These are phyloP conservation scores for Basipetospora chlamydospora DNA, from an alignment of 2,329 filamentous ascomycete species.

Conservation along the genomic window DNA sequence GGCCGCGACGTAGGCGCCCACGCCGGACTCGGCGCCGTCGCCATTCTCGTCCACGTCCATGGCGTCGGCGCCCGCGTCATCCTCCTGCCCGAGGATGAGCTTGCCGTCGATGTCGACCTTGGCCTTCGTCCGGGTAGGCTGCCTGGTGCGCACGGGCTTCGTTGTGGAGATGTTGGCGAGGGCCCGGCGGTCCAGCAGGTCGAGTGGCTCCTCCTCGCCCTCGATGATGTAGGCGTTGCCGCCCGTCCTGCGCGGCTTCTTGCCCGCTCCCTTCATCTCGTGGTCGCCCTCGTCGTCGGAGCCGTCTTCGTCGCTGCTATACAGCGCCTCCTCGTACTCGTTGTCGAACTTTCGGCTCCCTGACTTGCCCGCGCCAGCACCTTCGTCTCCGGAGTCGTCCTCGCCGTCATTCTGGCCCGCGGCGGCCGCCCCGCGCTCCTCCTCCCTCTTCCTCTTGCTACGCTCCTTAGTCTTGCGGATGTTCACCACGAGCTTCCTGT, in stretches of 20 bases:
- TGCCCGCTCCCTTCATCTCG: constrained; percentile 23
- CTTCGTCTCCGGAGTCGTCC: constrained; percentile 41
- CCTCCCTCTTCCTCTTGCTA: constrained; percentile 76
- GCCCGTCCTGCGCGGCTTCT: constrained; percentile 39
- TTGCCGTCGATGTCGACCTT: constrained; percentile 67
- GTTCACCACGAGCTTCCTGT: constrained; percentile 81
- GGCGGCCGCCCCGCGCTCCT: constrained; percentile 24
- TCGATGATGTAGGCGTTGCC: constrained; percentile 79
- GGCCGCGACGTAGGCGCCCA: constrained; percentile 56
- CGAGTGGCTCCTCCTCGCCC: constrained; percentile 86
- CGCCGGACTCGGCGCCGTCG: constrained; percentile 37
- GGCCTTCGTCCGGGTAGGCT: constrained; percentile 43
- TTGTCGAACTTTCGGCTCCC: constrained; percentile 53
- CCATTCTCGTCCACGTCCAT: constrained; percentile 54
- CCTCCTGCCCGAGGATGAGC: constrained; percentile 53
- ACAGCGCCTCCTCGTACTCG: constrained; percentile 92
- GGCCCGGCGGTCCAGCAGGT: constrained; percentile 77
- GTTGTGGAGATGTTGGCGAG: constrained; percentile 89
- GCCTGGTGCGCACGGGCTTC: constrained; percentile 55
- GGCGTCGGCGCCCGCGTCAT: constrained; percentile 31
- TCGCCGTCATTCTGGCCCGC: constrained; percentile 27
- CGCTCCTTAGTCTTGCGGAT: constrained; percentile 92
- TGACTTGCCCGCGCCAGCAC: constrained; percentile 24
- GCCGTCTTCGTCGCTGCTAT: constrained; percentile 55
- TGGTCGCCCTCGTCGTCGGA: constrained; percentile 48